Percentiles rank a stretch among this genome's conserved stretches.
Conservation (phyloP, 495 filamentous ascomycete species). For the Lindgomyces ingoldianus region DNA sequence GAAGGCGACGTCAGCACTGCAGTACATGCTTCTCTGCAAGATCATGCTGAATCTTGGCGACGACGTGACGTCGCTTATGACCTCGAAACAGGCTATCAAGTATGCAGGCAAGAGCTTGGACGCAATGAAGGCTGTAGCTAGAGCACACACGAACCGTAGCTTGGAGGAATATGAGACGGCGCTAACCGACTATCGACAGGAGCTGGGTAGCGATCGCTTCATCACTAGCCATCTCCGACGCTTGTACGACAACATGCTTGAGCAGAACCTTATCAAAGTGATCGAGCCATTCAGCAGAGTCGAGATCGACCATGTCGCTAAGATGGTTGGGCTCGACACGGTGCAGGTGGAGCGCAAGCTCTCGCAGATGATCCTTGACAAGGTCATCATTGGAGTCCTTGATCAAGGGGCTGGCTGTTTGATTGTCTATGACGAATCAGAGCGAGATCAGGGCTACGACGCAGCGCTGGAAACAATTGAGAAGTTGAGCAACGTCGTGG, state of each 20-base stretch:
- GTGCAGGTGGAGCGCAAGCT: slow-evolving; percentile 97
- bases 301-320: slow-evolving; percentile 93
- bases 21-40: slow-evolving; percentile 99
- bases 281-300: slow-evolving; percentile 97
- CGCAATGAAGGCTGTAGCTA: slow-evolving; percentile 97
- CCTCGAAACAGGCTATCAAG: slow-evolving; percentile 91
- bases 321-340: slow-evolving; percentile 93
- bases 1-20: slow-evolving; percentile 85
- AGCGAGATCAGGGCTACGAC: slow-evolving; percentile 91
- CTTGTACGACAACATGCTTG: slow-evolving; percentile 96
- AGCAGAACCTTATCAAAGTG: slow-evolving; percentile 98
- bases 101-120: slow-evolving; percentile 93
- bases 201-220: slow-evolving; percentile 89
- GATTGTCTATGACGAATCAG: slow-evolving; percentile 93
- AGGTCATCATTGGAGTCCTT: slow-evolving; percentile 94
- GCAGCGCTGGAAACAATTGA: slow-evolving; percentile 92
- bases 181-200: slow-evolving; percentile 81
- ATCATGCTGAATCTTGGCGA: slow-evolving; percentile 98
- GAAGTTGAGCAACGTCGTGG: slow-evolving; percentile 95
- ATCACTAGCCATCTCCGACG: slow-evolving; percentile 92
- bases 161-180: slow-evolving; percentile 96
- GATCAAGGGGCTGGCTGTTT: slow-evolving; percentile 97
- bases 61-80: slow-evolving; percentile 90
- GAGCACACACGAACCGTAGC: slow-evolving; percentile 89
- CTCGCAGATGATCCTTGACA: slow-evolving; percentile 98